Conservation (phyloP, 371 early-diverging fungal genomes). For the Mucor mucedo region DNA sequence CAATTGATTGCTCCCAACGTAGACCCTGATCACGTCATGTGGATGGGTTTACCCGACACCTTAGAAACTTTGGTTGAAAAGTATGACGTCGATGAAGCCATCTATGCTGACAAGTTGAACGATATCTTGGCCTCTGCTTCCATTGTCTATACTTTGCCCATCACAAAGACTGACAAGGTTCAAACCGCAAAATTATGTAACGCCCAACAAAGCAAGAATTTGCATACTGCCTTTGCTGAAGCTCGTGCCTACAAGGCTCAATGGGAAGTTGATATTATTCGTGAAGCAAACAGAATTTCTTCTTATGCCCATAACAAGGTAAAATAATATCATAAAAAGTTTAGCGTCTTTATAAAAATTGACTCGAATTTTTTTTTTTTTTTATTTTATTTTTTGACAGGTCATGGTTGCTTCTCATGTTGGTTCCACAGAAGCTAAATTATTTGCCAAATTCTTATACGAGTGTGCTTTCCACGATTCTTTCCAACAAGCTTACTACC, state of each 20-base stretch:
- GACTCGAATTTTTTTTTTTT: not conserved
- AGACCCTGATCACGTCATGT: constrained; percentile 80
- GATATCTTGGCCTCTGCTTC: constrained; percentile 34
- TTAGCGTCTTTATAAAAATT: not conserved
- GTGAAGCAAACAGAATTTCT: constrained; percentile 77
- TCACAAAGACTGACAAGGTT: constrained; percentile 11
- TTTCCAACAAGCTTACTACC: constrained; percentile 83
- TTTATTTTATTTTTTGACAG: constrained; percentile 23
- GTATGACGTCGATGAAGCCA: constrained; percentile 71
- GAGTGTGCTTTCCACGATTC: constrained; percentile 73
- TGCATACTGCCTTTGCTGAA: constrained; percentile 70
- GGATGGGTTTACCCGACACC: constrained; percentile 78
- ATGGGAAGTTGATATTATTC: constrained; percentile 79
- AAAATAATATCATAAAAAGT: constrained; percentile 3
- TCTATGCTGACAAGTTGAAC: constrained; percentile 48
- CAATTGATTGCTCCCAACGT: constrained; percentile 73
- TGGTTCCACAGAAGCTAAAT: constrained; percentile 72
- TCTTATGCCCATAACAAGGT: constrained; percentile 76
- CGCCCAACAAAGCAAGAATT: constrained; percentile 35
- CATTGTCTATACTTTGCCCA: constrained; percentile 45
- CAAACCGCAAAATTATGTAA: constrained; percentile 25
- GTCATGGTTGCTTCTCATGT: constrained; percentile 71
- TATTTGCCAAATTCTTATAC: constrained; percentile 80
- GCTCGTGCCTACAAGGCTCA: constrained; percentile 82
- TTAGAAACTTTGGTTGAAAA: constrained; percentile 50